A percentile compares a stretch with the other conserved stretches of the same genome.
Conservation (phyloP, 2,329 filamentous ascomycete genomes). For the Sphaceloma murrayae region DNA sequence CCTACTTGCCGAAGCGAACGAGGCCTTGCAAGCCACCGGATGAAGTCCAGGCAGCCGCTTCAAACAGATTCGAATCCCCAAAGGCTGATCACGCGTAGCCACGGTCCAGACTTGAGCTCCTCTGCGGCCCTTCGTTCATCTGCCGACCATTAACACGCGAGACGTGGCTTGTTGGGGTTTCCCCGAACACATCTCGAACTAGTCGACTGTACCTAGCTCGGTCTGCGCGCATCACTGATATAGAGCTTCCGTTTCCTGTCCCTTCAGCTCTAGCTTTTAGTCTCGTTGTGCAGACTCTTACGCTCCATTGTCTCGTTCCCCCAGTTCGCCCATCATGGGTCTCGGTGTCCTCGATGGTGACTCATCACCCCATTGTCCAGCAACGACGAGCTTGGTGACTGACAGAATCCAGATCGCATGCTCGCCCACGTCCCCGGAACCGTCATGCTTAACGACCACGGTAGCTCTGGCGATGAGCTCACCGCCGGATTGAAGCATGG, state of each 20-base stretch:
- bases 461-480: constrained; percentile 15
- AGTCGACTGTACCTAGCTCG: neutral
- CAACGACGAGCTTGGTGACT: neutral
- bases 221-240: constrained; percentile 7
- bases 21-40: constrained; percentile 3
- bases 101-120: constrained; percentile 3
- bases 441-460: constrained; percentile 19
- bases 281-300: neutral
- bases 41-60: neutral
- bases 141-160: constrained; percentile 7
- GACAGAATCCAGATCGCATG: constrained; percentile 17
- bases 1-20: constrained; percentile 1
- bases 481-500: constrained; percentile 19
- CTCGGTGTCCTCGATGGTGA: constrained; percentile 16
- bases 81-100: constrained; percentile 7
- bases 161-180: constrained; percentile 12
- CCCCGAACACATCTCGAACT: neutral
- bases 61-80: no score
- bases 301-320: neutral
- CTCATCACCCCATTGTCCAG: neutral
- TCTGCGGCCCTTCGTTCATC: neutral
- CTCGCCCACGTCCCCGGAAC: constrained; percentile 19
- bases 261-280: neutral
- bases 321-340: constrained; percentile 10
- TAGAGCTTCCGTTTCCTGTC: neutral